These are phyloP conservation scores for Phytophthora quininea DNA, from an alignment of 352 stramenopile species.

Conservation along the genomic window DNA sequence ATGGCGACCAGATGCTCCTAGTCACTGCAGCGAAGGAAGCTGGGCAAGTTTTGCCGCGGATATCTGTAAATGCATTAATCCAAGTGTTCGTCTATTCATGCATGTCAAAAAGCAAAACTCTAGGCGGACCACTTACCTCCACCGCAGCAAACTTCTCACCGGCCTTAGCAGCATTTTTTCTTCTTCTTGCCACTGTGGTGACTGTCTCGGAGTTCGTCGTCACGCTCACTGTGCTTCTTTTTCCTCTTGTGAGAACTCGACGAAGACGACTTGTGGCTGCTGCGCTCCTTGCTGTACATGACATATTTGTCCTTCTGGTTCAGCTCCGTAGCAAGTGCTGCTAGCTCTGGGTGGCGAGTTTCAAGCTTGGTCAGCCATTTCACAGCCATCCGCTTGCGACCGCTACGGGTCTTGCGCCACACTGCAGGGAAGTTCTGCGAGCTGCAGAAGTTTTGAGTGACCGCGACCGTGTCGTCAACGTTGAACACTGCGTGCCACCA, in stretches of 20 bases:
- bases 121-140: neutral
- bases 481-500: constrained; percentile 96
- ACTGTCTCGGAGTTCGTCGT: constrained; percentile 23
- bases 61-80: constrained; percentile 1
- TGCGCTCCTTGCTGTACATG: constrained; percentile 68
- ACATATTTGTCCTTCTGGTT: constrained; percentile 91
- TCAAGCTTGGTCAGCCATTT: constrained; percentile 92
- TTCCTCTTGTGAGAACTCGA: constrained; percentile 39
- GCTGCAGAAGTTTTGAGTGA: constrained; percentile 96
- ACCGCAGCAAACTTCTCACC: neutral
- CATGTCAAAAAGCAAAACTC: neutral
- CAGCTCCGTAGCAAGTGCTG: constrained; percentile 70
- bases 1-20: constrained; percentile 32
- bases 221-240: constrained; percentile 41
- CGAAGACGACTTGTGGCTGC: constrained; percentile 10
- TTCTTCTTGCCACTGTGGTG: constrained; percentile 35
- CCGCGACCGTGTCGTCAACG: constrained; percentile 89
- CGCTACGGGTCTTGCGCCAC: constrained; percentile 89
- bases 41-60: neutral
- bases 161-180: constrained; percentile 35
- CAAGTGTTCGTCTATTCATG: constrained; percentile 1
- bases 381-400: constrained; percentile 94
- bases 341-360: constrained; percentile 84
- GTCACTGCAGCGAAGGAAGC: constrained; percentile 1
- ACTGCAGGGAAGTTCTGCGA: constrained; percentile 86